phyloP scores from a whole-genome alignment of 2,329 filamentous ascomycete species.

The Zasmidium cellare region DNA sequence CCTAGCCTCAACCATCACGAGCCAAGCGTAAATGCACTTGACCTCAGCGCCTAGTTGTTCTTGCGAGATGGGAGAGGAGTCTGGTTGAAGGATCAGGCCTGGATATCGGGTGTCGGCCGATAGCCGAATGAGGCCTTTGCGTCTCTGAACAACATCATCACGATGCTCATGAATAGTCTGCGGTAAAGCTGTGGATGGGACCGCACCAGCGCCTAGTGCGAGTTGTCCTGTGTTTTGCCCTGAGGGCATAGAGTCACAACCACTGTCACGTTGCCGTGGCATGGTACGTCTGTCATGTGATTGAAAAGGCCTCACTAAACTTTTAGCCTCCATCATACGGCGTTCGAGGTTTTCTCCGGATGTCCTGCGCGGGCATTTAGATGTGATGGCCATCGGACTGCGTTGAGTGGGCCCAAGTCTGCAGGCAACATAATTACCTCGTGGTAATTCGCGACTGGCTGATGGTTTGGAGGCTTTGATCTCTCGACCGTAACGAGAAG shows the following conservation, averaged over 20 bases:
- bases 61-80: conserved; percentile 59
- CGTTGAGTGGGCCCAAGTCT: not conserved
- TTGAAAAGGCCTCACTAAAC: conserved; percentile 8
- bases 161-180: not conserved
- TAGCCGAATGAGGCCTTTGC: conserved; percentile 3
- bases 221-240: conserved; percentile 1
- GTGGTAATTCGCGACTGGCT: conserved; percentile 8
- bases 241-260: conserved; percentile 13
- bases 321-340: conserved; percentile 2
- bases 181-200: not conserved
- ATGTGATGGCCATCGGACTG: not conserved
- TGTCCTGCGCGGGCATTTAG: not conserved
- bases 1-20: conserved; percentile 85
- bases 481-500: no score
- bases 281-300: conserved; percentile 6
- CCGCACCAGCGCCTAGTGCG: not conserved
- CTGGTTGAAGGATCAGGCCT: conserved; percentile 25
- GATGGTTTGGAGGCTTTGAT: conserved; percentile 11
- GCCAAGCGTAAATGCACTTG: conserved; percentile 76
- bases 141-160: conserved; percentile 1
- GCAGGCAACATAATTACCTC: not conserved
- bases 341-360: conserved; percentile 3
- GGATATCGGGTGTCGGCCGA: conserved; percentile 11
- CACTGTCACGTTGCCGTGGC: conserved; percentile 11
- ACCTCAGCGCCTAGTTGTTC: conserved; percentile 80